Percentiles rank a stretch among this genome's conserved stretches.
phyloP scores from a whole-genome alignment of 2,329 filamentous ascomycete species.

The Onygenales sp. region DNA sequence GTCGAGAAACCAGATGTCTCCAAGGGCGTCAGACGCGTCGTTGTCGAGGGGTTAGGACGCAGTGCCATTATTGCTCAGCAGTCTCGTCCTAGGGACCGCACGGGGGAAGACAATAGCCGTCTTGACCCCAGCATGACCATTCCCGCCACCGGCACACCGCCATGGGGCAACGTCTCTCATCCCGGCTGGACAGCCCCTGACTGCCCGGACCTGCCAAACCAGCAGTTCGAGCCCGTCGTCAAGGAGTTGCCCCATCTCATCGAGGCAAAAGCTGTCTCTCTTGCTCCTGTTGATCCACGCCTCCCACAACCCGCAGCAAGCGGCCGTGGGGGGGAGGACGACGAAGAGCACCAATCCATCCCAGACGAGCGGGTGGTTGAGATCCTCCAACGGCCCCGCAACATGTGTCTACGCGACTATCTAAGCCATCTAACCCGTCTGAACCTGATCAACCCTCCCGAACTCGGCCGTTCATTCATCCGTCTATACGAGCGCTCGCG shows the following conservation, averaged over 20 bases:
- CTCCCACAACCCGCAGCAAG: conserved; percentile 23
- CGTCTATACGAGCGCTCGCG: conserved; percentile 71
- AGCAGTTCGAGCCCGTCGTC: conserved; percentile 77
- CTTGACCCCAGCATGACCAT: conserved; percentile 14
- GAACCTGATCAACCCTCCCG: conserved; percentile 49
- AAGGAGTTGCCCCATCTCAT: conserved; percentile 80
- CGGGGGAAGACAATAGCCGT: conserved; percentile 25
- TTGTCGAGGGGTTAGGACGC: conserved; percentile 60
- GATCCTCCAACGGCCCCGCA: conserved; percentile 59
- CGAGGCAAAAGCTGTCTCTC: conserved; percentile 83
- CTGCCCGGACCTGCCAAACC: conserved; percentile 61
- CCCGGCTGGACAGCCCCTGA: conserved; percentile 79
- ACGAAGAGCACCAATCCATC: conserved; percentile 26
- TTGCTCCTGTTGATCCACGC: conserved; percentile 55
- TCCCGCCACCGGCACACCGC: conserved; percentile 39
- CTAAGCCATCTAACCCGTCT: conserved; percentile 60
- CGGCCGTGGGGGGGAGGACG: conserved; percentile 4
- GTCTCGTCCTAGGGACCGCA: conserved; percentile 56
- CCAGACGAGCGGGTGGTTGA: conserved; percentile 61
- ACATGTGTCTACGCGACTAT: conserved; percentile 73
- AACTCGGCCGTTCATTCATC: conserved; percentile 54
- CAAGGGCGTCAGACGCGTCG: conserved; percentile 64
- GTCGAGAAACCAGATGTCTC: conserved; percentile 76
- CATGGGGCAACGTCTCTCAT: conserved; percentile 79
- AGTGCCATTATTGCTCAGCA: conserved; percentile 77